Base-by-base conservation (phyloP, 192 early-diverging fungal genomes). In the Gigaspora rosea region DNA sequence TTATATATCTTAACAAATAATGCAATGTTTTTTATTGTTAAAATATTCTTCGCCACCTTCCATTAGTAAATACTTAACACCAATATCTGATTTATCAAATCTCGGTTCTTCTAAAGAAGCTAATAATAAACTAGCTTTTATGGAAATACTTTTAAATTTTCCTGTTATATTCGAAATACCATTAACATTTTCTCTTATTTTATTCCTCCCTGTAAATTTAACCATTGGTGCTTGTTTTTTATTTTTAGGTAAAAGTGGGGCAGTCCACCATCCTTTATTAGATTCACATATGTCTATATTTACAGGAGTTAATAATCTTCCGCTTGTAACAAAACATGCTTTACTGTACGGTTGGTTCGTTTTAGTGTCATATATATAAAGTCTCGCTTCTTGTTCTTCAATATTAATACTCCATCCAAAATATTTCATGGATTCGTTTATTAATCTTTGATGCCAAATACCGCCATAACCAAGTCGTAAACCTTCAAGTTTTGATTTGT, bases 61-160 rank as follows among this genome's bases (percentile, higher is more conserved):
- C 69, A 33, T 52, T 32, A 71, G 8, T 33, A 71, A 71, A 71
- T 52, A 71, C 51, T 71, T 71, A 32, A 71, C 69, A n/a, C 69
- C 69, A 3, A 20, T 49, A 27, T 18, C 13, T 27, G 46, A 41
- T 71, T 52, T 49, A 71, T 71, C 69, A 32, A 22, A 10, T 56
- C 27, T 41, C 27, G 49, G 49, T 33, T 71, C 69, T 22, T 71
- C 69, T 27, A 27, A 16, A 52, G 69, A 47, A 18, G 51, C 69
- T 13, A 71, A 71, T 71, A 71, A 16, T 49, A 49, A 22, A 49
- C 16, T 16, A 16, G 69, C 69, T 13, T 49, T 52, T 15, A 71
- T 52, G 11, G 46, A 49, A 71, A 71, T 49, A 15, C 3, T 13
- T 27, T 49, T 41, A 20, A 71, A 71, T 11, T 12, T 54, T 3